Evolutionary conservation across 2,329 filamentous ascomycete genomes (phyloP), one percentile per base, ranked within the genome.

Genomic region (Venturia aucupariae): DNA sequence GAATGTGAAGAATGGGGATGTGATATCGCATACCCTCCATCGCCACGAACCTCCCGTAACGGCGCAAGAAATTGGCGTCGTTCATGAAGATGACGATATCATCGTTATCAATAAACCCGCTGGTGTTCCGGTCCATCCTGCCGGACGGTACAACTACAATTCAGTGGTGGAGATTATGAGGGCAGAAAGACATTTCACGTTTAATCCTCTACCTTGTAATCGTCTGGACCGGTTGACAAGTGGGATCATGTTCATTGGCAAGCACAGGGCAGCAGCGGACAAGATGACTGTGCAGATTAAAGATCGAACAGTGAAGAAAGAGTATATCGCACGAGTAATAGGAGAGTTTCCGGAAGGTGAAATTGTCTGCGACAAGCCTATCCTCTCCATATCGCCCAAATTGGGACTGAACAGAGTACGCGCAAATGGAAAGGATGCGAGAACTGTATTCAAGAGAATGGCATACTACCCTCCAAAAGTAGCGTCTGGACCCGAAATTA

Each of bases 51-150:
- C 94, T 1, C 94, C 94, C 0, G 91, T 97, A 39, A 92, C 90
- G 1, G 87, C 86, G 19, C 84, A 90, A 51, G 85, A 90, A 0
- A 88, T 99, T 61, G 85, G 84, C 19, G 83, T 97, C 57, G 86
- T 99, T 46, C 89, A 96, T 75, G 94, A 99, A 75, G 91, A 96
- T 70, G 85, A 95, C 57, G 89, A 92, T 69, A 88, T 99, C 80
- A 89, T 99, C 66, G 92, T 97, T 67, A 96, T 99, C 74, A 92
- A 97, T 78, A 99, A 99, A 76, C 94, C 94, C 0, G 89, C 93
- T 0, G 94, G 94, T 7, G 87, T 99, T 48, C 94, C 94, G 0
- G 94, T 99, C 0, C 94, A 99, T 75, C 90, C 94, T 6, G 93
- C 94, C 0, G 94, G 94, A 6, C 86, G 94, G 60, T 99, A 99